A percentile compares a stretch with the other conserved stretches of the same genome.
Evolutionary conservation across 2,329 filamentous ascomycete genomes (phyloP).

Genomic region (Cladosporium sp.): DNA sequence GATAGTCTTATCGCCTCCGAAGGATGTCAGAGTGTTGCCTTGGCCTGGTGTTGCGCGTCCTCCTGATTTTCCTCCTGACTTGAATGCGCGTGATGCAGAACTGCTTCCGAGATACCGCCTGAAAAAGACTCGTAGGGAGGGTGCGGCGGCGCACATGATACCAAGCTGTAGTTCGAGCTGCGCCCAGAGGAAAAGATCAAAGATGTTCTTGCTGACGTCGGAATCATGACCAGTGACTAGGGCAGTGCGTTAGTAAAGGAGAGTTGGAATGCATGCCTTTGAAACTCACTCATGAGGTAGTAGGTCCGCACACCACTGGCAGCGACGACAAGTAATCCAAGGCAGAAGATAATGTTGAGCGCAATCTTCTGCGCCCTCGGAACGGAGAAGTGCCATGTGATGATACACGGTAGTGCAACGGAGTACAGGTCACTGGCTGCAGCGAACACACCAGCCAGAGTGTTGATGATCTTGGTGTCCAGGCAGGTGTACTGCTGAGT

Average conservation of each 20-base stretch:
- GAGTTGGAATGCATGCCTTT: conserved; percentile 27
- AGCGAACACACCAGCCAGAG: conserved; percentile 43
- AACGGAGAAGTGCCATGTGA: conserved; percentile 49
- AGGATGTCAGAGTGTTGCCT: neutral
- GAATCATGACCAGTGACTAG: conserved; percentile 36
- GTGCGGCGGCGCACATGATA: conserved; percentile 47
- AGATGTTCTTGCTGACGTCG: conserved; percentile 46
- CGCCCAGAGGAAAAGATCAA: conserved; percentile 45
- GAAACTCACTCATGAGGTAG: conserved; percentile 35
- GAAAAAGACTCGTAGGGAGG: conserved; percentile 49
- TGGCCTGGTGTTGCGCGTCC: neutral
- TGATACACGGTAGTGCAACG: conserved; percentile 46
- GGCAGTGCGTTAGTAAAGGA: conserved; percentile 13
- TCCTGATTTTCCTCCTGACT: conserved; percentile 9
- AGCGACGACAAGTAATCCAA: conserved; percentile 46
- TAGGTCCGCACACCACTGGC: conserved; percentile 43
- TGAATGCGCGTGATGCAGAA: conserved; percentile 19
- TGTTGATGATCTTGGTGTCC: conserved; percentile 41
- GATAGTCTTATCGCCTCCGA: conserved; percentile 12
- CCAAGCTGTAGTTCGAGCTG: conserved; percentile 45
- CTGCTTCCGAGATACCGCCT: conserved; percentile 40
- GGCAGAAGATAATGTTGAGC: conserved; percentile 47
- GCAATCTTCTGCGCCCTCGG: conserved; percentile 47
- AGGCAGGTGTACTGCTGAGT: conserved; percentile 40
- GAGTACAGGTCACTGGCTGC: conserved; percentile 46